Conservation (phyloP, 2,329 filamentous ascomycete species). For the Pseudocercospora ulei region DNA sequence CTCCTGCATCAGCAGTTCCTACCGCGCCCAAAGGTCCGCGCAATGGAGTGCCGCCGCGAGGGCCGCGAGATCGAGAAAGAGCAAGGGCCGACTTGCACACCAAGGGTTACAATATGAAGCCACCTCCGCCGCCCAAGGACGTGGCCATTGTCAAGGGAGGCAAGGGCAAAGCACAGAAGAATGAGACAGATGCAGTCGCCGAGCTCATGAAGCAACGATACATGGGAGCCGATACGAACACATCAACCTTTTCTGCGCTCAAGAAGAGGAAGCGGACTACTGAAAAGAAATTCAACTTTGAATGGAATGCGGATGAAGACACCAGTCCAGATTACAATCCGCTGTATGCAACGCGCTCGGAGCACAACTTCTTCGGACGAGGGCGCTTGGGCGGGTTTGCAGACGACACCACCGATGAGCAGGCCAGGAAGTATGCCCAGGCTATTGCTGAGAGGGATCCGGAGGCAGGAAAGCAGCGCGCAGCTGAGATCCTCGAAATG, state of each 20-base stretch:
- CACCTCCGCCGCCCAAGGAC: conserved; percentile 42
- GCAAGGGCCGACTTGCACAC: conserved; percentile 32
- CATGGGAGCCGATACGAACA: conserved; percentile 80
- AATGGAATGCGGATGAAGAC: conserved; percentile 92
- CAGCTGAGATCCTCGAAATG: conserved; percentile 73
- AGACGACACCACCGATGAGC: conserved; percentile 46
- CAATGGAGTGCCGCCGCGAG: conserved; percentile 42
- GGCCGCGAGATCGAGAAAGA: conserved; percentile 37
- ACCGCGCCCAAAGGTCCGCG: conserved; percentile 65
- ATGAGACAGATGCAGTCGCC: conserved; percentile 56
- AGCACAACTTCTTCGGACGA: conserved; percentile 60
- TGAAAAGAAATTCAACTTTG: conserved; percentile 97
- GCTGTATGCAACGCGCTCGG: conserved; percentile 59
- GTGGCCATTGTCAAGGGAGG: conserved; percentile 32
- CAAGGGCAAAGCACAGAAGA: conserved; percentile 39
- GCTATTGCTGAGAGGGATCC: conserved; percentile 64
- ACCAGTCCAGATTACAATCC: conserved; percentile 77
- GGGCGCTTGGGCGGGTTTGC: conserved; percentile 59
- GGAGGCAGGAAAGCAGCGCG: conserved; percentile 66
- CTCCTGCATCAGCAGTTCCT: conserved; percentile 37
- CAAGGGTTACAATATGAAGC: conserved; percentile 45
- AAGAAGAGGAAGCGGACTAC: conserved; percentile 91
- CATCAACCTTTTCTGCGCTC: conserved; percentile 81
- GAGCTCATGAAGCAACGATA: conserved; percentile 70
- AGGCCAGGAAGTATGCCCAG: conserved; percentile 50